Percentiles rank a stretch among this genome's conserved stretches.
These are phyloP conservation scores for Pestalotiopsis sp. DNA, from an alignment of 2,329 filamentous ascomycete species.

Conservation along the genomic window DNA sequence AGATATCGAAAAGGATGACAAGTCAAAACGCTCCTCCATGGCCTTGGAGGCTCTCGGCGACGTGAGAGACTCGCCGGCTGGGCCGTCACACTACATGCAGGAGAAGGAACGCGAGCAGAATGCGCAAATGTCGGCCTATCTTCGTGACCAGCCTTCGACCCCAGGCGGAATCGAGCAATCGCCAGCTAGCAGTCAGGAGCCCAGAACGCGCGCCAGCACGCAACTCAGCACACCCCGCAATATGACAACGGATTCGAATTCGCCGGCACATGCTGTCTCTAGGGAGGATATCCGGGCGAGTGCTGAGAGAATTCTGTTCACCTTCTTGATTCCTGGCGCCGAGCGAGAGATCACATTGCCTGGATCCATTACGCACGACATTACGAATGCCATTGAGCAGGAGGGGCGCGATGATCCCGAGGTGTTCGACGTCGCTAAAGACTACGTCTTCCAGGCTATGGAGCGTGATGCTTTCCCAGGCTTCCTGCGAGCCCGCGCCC, in stretches of 20 bases:
- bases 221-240: slow-evolving; percentile 62
- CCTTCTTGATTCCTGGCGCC: slow-evolving; percentile 90
- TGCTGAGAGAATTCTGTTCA: slow-evolving; percentile 98
- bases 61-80: slow-evolving; percentile 59
- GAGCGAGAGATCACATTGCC: slow-evolving; percentile 96
- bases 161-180: slow-evolving; percentile 52
- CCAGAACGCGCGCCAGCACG: slow-evolving; percentile 50
- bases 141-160: slow-evolving; percentile 66
- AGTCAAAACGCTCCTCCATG: slow-evolving; percentile 83
- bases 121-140: slow-evolving; percentile 87
- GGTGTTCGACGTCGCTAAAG: slow-evolving; percentile 95
- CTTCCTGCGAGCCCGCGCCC: slow-evolving; percentile 90
- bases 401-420: slow-evolving; percentile 93
- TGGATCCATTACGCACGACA: slow-evolving; percentile 81
- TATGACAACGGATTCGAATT: slow-evolving; percentile 75
- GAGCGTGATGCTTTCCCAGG: slow-evolving; percentile 98
- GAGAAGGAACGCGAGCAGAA: slow-evolving; percentile 80
- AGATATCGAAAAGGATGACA: slow-evolving; percentile 73
- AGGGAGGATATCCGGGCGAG: slow-evolving; percentile 89
- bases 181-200: slow-evolving; percentile 52
- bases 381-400: slow-evolving; percentile 87
- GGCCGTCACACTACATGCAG: slow-evolving; percentile 63
- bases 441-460: slow-evolving; percentile 99
- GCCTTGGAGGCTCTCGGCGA: slow-evolving; percentile 76
- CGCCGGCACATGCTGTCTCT: slow-evolving; percentile 81